Percentiles rank a stretch among this genome's conserved stretches.
Evolutionary conservation across 1,284 basidiomycete species (phyloP).

Genomic region (Rugosomyces carneus): DNA sequence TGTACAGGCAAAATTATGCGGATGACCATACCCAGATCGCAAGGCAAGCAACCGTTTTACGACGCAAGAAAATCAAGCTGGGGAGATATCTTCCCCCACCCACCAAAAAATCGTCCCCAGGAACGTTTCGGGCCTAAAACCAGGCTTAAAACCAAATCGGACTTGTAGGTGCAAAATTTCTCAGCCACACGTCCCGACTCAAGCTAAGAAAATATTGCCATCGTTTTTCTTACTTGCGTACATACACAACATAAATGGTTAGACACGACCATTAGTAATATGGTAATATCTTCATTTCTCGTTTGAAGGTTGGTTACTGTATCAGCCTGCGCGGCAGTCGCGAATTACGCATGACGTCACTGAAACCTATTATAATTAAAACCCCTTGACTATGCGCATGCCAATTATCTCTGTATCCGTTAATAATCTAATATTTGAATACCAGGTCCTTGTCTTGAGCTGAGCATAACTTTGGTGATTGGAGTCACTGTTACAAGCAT

Average conservation of each 20-base stretch:
- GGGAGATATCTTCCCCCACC: conserved; percentile 95
- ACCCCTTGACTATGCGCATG: not conserved
- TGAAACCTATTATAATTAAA: too few species aligned
- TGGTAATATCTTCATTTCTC: too few species aligned
- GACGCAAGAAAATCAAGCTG: conserved; percentile 91
- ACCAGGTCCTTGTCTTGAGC: conserved; percentile 82
- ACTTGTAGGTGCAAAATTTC: not conserved
- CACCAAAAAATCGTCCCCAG: conserved; percentile 65
- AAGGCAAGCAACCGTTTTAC: conserved; percentile 92
- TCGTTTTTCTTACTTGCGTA: too few species aligned
- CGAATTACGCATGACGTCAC: too few species aligned
- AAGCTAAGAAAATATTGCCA: too few species aligned
- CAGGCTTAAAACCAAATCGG: conserved; percentile 19
- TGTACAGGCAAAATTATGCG: conserved; percentile 80
- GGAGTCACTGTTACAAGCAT: conserved; percentile 46
- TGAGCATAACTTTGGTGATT: conserved; percentile 74
- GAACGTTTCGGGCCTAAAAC: conserved; percentile 47
- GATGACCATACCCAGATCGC: conserved; percentile 85
- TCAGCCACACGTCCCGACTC: too few species aligned
- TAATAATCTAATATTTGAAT: conserved; percentile 66
- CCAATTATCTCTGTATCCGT: conserved; percentile 2
- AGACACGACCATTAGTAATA: too few species aligned
- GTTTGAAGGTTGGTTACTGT: too few species aligned
- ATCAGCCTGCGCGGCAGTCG: too few species aligned
- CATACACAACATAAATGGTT: too few species aligned